Evolutionary conservation across 2,329 filamentous ascomycete genomes (phyloP).

Genomic region (Fusarium domesticum): DNA sequence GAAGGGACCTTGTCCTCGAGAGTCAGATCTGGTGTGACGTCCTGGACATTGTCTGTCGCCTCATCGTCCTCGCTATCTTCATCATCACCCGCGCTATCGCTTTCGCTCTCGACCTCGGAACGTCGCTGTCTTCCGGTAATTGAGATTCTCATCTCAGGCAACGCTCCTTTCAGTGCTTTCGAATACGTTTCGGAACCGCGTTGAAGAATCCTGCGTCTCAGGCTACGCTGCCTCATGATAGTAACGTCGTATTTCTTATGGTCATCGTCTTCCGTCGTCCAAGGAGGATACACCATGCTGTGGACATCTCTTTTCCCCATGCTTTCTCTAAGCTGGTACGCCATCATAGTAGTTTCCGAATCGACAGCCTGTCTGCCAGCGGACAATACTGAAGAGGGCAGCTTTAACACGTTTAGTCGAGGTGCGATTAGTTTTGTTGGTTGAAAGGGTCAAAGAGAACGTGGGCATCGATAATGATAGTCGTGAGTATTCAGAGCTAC

Average conservation of each 20-base stretch:
- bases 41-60: not conserved
- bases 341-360: not conserved
- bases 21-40: slow-evolving; percentile 1
- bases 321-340: not conserved
- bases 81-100: slow-evolving; percentile 7
- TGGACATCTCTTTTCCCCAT: slow-evolving; percentile 16
- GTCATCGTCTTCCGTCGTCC: slow-evolving; percentile 30
- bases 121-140: slow-evolving; percentile 1
- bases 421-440: not conserved
- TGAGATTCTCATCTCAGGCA: not conserved
- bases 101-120: slow-evolving; percentile 1
- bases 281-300: slow-evolving; percentile 20
- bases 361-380: not conserved
- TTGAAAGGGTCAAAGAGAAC: not conserved
- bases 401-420: too few species aligned
- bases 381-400: not conserved
- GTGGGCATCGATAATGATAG: not conserved
- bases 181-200: slow-evolving; percentile 9
- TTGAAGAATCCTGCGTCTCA: slow-evolving; percentile 9
- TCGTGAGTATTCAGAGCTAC: not conserved
- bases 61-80: slow-evolving; percentile 5
- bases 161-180: slow-evolving; percentile 3
- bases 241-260: slow-evolving; percentile 21
- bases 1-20: not conserved
- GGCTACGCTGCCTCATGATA: slow-evolving; percentile 15